Evolutionary conservation across 768 basidiomycete genomes (phyloP), one percentile per base, ranked within the genome.

Genomic region (Hygrophoropsis aurantiaca): DNA sequence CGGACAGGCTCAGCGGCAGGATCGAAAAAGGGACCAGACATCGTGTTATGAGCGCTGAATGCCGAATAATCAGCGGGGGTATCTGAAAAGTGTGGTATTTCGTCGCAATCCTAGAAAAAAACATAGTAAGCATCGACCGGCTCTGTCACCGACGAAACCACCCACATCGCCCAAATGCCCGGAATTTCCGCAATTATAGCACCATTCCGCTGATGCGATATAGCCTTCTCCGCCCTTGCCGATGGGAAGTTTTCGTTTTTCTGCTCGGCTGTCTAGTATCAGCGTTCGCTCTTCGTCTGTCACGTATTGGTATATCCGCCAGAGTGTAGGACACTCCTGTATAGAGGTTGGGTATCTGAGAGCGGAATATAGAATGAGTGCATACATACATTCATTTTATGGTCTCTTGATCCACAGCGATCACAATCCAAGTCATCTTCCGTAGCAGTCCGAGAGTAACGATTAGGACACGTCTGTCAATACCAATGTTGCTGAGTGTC

Each of bases 81-180:
- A 55, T 74, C 76, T 39, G 55, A 56, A 16, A 59, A 61, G 53
- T 70, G 75, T 9, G 67, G 62, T 9, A 70, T 49, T 16, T 77
- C 78, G 42, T 73, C 57, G 47, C 86, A 89, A 58, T 89, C 84
- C 87, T 88, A 53, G n/a, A 11, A 15, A 44, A 26, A n/a, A n/a
- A n/a, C n/a, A n/a, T n/a, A n/a, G n/a, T n/a, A n/a, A n/a, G n/a
- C n/a, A n/a, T n/a, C n/a, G n/a, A n/a, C n/a, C n/a, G n/a, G n/a
- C n/a, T n/a, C n/a, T n/a, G n/a, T n/a, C n/a, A n/a, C n/a, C n/a
- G n/a, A n/a, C n/a, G n/a, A 36, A 23, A 43, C 37, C 37, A 72
- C 85, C 66, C 58, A 90, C 89, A 56, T 91, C 90, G 38, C 90
- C 90, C 61, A 85, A 78, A 63, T 92, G 90, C 3, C 87, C 89